Percentiles rank a stretch among this genome's conserved stretches.
phyloP scores from a whole-genome alignment of 441 rosid genomes.

The Syzygium malaccense region DNA sequence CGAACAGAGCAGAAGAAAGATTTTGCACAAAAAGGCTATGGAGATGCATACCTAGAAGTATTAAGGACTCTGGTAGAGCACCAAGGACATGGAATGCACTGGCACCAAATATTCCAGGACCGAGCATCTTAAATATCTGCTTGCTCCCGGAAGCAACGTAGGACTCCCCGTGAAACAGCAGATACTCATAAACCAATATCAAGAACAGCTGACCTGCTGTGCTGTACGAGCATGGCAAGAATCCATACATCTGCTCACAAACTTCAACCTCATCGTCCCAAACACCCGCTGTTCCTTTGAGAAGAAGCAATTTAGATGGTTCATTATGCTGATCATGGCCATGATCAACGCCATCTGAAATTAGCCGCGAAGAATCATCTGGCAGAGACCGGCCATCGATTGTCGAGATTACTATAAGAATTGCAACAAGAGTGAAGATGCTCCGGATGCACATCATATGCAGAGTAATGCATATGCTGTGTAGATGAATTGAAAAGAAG shows the following conservation, averaged over 20 bases:
- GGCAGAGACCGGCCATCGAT: neutral
- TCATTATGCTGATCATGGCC: neutral
- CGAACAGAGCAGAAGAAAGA: neutral
- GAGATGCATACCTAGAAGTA: conserved; percentile 13
- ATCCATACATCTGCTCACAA: conserved; percentile 25
- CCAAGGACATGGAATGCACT: conserved; percentile 17
- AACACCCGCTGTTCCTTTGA: neutral
- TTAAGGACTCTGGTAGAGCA: conserved; percentile 21
- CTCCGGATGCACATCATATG: neutral
- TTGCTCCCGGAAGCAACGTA: conserved; percentile 12
- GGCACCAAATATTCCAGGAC: conserved; percentile 22
- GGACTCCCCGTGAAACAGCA: conserved; percentile 23
- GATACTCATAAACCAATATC: conserved; percentile 19
- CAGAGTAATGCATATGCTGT: neutral
- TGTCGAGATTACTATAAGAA: neutral
- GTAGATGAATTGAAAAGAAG: neutral
- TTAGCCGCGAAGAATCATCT: neutral
- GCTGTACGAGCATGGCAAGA: conserved; percentile 24
- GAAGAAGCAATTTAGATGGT: neutral
- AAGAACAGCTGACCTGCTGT: conserved; percentile 20
- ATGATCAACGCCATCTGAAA: conserved; percentile 3
- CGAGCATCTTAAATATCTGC: conserved; percentile 20
- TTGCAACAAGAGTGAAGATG: neutral
- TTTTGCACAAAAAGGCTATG: neutral
- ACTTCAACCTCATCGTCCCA: neutral